These are phyloP conservation scores for Tilletia walkeri DNA, from an alignment of 1,284 basidiomycete species.

Conservation along the genomic window DNA sequence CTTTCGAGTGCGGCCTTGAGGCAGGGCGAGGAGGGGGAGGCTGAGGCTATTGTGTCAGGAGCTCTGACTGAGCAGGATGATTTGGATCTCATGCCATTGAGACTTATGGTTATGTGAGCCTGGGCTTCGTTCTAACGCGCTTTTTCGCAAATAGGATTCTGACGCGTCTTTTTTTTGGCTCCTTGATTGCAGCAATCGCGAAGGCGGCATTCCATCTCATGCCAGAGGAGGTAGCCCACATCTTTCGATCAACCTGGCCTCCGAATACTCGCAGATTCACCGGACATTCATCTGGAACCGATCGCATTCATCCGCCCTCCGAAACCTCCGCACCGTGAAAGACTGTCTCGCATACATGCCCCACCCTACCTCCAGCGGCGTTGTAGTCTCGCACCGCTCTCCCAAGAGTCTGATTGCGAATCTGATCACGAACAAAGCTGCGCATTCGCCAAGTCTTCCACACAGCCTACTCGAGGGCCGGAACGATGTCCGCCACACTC, in stretches of 20 bases:
- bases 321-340: constrained; percentile 81
- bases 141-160: background rate
- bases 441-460: constrained; percentile 88
- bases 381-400: constrained; percentile 96
- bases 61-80: constrained; percentile 29
- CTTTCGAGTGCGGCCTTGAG: constrained; percentile 4
- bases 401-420: constrained; percentile 93
- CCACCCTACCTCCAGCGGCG: constrained; percentile 75
- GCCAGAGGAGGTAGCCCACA: constrained; percentile 92
- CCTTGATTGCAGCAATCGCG: constrained; percentile 64
- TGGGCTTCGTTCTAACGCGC: background rate
- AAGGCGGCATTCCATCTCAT: constrained; percentile 96
- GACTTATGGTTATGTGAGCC: constrained; percentile 81
- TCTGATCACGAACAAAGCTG: constrained; percentile 96
- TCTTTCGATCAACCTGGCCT: constrained; percentile 87
- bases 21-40: background rate
- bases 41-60: constrained; percentile 4
- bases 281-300: constrained; percentile 83
- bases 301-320: constrained; percentile 79
- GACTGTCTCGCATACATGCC: constrained; percentile 92
- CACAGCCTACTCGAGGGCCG: constrained; percentile 85
- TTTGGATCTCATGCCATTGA: constrained; percentile 63
- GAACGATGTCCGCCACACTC: constrained; percentile 81
- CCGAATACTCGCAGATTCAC: constrained; percentile 82
- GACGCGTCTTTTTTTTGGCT: constrained; percentile 5